Conservation (phyloP, 2,329 filamentous ascomycete species). For the Pseudovirgaria hyperparasitica region DNA sequence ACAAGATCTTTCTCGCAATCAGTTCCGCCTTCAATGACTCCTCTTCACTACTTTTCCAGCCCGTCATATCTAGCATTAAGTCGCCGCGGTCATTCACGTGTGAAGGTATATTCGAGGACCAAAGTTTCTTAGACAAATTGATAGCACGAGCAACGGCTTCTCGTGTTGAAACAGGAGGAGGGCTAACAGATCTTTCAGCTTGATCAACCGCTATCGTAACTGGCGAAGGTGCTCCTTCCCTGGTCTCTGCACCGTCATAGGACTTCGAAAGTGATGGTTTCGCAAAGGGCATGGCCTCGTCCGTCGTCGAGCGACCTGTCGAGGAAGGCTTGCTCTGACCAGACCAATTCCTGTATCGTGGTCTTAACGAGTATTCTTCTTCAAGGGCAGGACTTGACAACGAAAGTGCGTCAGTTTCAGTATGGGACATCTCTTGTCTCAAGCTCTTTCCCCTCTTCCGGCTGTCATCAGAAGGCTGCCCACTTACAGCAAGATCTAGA, state of each 20-base stretch:
- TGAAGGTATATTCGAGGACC: slow-evolving; percentile 81
- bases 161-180: slow-evolving; percentile 55
- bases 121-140: slow-evolving; percentile 74
- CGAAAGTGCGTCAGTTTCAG: slow-evolving; percentile 9
- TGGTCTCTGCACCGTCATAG: slow-evolving; percentile 14
- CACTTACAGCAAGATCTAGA: slow-evolving; percentile 55
- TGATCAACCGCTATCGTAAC: slow-evolving; percentile 1
- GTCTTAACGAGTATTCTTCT: slow-evolving; percentile 10
- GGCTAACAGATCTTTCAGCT: slow-evolving; percentile 54
- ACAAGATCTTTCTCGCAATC: slow-evolving; percentile 82
- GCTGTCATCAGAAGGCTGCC: slow-evolving; percentile 14
- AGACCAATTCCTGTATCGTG: slow-evolving; percentile 23
- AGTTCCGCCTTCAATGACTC: slow-evolving; percentile 85
- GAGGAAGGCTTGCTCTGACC: slow-evolving; percentile 13
- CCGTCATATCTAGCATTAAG: slow-evolving; percentile 95
- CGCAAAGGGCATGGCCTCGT: slow-evolving; percentile 37
- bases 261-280: slow-evolving; percentile 24
- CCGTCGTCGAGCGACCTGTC: slow-evolving; percentile 39
- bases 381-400: slow-evolving; percentile 6
- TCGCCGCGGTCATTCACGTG: slow-evolving; percentile 88
- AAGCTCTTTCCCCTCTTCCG: slow-evolving; percentile 16
- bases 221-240: slow-evolving; percentile 15
- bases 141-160: slow-evolving; percentile 77
- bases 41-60: slow-evolving; percentile 88
- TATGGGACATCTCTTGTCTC: slow-evolving; percentile 13